Percentiles rank a stretch among this genome's conserved stretches.
These are phyloP conservation scores for Fusarium dlaminii DNA, from an alignment of 2,329 filamentous ascomycete species.

Conservation along the genomic window DNA sequence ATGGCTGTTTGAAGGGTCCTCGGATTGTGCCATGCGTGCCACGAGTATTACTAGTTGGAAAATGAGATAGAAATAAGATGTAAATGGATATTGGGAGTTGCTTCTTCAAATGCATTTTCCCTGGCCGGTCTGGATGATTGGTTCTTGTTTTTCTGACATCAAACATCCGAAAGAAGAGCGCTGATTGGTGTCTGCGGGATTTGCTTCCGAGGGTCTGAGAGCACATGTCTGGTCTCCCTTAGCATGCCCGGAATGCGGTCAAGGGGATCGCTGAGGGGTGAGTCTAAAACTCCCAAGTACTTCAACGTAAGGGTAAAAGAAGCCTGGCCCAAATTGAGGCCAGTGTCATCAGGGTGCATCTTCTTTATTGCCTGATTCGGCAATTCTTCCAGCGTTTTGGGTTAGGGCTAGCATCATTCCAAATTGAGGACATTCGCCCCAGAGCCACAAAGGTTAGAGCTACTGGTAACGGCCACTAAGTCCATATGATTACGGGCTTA, in stretches of 20 bases:
- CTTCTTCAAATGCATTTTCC: background rate
- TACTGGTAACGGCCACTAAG: background rate
- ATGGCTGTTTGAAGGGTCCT: background rate
- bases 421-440: background rate
- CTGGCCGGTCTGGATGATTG: background rate
- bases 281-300: background rate
- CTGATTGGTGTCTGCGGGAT: background rate
- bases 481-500: fast-evolving
- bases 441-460: background rate
- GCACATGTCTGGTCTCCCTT: background rate
- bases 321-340: background rate
- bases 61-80: background rate
- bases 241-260: background rate
- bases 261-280: background rate
- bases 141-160: background rate
- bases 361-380: no score
- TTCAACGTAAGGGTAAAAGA: background rate
- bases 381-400: background rate
- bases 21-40: background rate
- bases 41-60: fast-evolving
- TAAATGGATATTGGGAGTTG: no score
- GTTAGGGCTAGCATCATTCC: background rate
- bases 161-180: background rate
- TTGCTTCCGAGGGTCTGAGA: background rate
- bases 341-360: background rate